Base-by-base conservation (phyloP, 805 yeast genomes). In the Metschnikowia reukaufii region DNA sequence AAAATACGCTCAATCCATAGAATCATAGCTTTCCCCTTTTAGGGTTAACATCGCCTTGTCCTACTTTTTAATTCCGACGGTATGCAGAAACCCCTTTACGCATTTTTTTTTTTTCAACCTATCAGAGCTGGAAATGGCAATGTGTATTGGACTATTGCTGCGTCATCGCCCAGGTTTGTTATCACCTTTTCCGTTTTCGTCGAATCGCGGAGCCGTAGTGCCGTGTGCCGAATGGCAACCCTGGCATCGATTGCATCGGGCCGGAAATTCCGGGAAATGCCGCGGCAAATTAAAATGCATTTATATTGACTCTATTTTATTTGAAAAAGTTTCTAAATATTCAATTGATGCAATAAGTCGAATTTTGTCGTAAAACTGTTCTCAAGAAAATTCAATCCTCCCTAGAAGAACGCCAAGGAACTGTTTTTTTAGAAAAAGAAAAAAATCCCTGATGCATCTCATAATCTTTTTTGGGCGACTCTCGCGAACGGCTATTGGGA, bases 101-200 rank as follows among this genome's bases (percentile, higher is more conserved):
- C 12, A 9, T 25, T 25, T 4, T 25, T 25, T 9, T 25, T 25
- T 25, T 25, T 4, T 25, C 6, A 25, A 16, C 32, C 32, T 25
- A 37, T 37, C 32, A 23, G 32, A 16, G 32, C 25, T 20, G 19
- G n/a, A 17, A n/a, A 21, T 25, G 8, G 8, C 4, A 32, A 25
- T 13, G 25, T 20, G 30, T 17, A 23, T 3, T 29, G 23, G 36
- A 36, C 27, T 23, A 25, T 33, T 23, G 38, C 44, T 33, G 44
- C 44, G 32, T 13, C 19, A 10, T 18, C 32, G 36, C 8, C 31
- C 32, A 19, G 32, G 32, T 16, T 30, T 43, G 46, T 43, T 43
- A 31, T 43, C 36, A 23, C 36, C 5, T 12, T 18, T 31, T 31
- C 46, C 46, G 18, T 36, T 43, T 43, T 43, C 25, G 37, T 30